Evolutionary conservation across 2,329 filamentous ascomycete genomes (phyloP).

Genomic region (Scolecobasidium constrictum): DNA sequence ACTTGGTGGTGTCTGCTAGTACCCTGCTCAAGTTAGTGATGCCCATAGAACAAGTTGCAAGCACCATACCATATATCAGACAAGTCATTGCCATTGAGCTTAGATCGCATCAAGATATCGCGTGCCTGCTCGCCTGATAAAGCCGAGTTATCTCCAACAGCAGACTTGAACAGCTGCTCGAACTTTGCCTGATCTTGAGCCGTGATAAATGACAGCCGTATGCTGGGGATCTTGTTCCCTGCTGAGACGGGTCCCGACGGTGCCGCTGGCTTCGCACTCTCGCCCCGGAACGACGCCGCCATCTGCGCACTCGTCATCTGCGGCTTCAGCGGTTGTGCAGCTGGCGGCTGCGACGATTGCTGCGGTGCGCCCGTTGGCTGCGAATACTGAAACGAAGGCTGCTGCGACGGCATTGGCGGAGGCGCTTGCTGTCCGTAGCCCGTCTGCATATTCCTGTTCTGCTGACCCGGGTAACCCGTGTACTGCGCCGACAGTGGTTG

Average conservation of each 20-base stretch:
- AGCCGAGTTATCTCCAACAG: conserved; percentile 71
- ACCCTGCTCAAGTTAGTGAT: conserved; percentile 45
- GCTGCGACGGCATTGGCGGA: conserved; percentile 30
- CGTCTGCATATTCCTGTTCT: conserved; percentile 39
- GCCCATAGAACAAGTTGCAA: conserved; percentile 14
- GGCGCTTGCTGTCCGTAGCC: conserved; percentile 37
- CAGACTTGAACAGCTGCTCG: conserved; percentile 93
- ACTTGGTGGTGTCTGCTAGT: conserved; percentile 88
- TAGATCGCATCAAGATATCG: conserved; percentile 79
- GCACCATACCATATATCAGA: conserved; percentile 72
- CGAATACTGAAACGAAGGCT: conserved; percentile 46
- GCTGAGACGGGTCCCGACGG: conserved; percentile 41
- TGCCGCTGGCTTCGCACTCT: conserved; percentile 33
- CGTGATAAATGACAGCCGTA: conserved; percentile 90
- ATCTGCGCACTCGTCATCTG: conserved; percentile 54
- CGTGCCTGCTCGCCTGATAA: conserved; percentile 87
- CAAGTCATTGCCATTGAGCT: conserved; percentile 74
- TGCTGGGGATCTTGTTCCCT: conserved; percentile 80
- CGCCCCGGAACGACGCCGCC: conserved; percentile 48
- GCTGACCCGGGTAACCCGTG: conserved; percentile 42
- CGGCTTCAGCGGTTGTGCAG: conserved; percentile 45
- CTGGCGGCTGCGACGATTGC: conserved; percentile 29
- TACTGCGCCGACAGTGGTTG: conserved; percentile 42
- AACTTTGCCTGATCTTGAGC: conserved; percentile 93
- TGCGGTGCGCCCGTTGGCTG: conserved; percentile 18